Conservation (phyloP, 139 green algal species). For the Edaphochlamys debaryana region DNA sequence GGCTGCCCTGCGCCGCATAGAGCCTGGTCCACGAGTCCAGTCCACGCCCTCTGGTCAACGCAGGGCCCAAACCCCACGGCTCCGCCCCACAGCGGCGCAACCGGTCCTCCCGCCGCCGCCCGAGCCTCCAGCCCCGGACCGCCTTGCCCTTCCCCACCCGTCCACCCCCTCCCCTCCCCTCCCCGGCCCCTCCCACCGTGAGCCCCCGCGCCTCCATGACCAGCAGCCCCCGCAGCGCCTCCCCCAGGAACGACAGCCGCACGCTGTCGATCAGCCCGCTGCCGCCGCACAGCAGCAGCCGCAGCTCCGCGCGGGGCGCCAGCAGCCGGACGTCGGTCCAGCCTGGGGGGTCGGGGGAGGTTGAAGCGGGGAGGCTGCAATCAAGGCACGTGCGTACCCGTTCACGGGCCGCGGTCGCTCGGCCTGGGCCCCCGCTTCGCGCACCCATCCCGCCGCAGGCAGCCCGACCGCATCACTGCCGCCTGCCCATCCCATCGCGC, state of each 20-base stretch:
- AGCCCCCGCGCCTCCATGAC: conserved; percentile 59
- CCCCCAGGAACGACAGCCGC: conserved; percentile 77
- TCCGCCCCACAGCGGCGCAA: too few species aligned
- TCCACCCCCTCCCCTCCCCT: neutral
- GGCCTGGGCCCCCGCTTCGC: neutral
- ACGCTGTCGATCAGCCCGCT: conserved; percentile 63
- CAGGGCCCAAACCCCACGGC: too few species aligned
- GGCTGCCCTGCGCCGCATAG: too few species aligned
- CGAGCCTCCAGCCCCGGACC: neutral
- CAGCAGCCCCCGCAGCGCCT: conserved; percentile 82
- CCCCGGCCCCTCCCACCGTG: conserved; percentile 4
- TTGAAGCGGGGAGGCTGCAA: neutral
- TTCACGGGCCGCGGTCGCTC: too few species aligned
- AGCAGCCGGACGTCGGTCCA: conserved; percentile 82
- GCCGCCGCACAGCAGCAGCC: conserved; percentile 72
- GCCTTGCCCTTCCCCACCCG: neutral
- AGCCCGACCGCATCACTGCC: neutral
- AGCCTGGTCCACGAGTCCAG: too few species aligned
- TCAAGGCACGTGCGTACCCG: too few species aligned
- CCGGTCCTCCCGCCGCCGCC: too few species aligned
- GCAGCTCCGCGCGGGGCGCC: conserved; percentile 83
- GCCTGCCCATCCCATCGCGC: too few species aligned
- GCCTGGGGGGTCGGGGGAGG: conserved; percentile 41
- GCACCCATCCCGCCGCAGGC: neutral
- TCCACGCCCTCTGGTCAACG: too few species aligned